Evolutionary conservation across 1,284 basidiomycete species (phyloP).

Genomic region (Chalciporus piperatoides): DNA sequence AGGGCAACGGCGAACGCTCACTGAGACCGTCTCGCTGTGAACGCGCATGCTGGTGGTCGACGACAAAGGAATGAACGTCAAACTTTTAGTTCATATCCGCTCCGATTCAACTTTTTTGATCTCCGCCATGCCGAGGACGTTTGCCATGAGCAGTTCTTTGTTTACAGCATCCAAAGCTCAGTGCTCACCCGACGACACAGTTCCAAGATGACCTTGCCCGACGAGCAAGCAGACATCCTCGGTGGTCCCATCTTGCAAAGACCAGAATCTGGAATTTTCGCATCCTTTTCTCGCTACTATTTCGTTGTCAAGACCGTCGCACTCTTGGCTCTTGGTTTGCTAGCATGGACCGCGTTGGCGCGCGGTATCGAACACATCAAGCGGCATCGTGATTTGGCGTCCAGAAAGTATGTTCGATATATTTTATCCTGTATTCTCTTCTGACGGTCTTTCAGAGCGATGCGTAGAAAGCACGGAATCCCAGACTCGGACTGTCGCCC

Average conservation of each 20-base stretch:
- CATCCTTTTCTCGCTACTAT: slow-evolving; percentile 35
- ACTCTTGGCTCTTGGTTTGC: slow-evolving; percentile 35
- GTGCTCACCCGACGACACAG: slow-evolving; percentile 22
- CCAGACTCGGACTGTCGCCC: slow-evolving; percentile 75
- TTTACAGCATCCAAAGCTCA: slow-evolving; percentile 19
- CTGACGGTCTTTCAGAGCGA: slow-evolving; percentile 38
- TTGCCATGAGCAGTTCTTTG: slow-evolving; percentile 13
- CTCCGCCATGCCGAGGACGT: slow-evolving; percentile 19
- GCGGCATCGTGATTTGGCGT: slow-evolving; percentile 53
- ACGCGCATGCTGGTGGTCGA: neutral
- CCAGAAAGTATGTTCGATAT: slow-evolving; percentile 50
- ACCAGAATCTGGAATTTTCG: slow-evolving; percentile 30
- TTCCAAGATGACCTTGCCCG: slow-evolving; percentile 44
- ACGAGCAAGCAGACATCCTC: slow-evolving; percentile 63
- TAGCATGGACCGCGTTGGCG: slow-evolving; percentile 31
- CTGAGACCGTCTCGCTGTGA: neutral
- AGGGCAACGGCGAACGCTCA: neutral
- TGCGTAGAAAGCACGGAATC: slow-evolving; percentile 72
- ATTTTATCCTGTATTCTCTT: slow-evolving; percentile 6
- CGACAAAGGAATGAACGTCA: neutral
- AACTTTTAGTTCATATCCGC: neutral
- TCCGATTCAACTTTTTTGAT: slow-evolving; percentile 29
- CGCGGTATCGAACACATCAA: slow-evolving; percentile 42
- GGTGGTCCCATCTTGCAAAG: slow-evolving; percentile 50
- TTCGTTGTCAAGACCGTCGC: slow-evolving; percentile 37